Evolutionary conservation across 1,284 basidiomycete genomes (phyloP), one percentile per base, ranked within the genome.

Genomic region (Tilletiaria anomala): DNA sequence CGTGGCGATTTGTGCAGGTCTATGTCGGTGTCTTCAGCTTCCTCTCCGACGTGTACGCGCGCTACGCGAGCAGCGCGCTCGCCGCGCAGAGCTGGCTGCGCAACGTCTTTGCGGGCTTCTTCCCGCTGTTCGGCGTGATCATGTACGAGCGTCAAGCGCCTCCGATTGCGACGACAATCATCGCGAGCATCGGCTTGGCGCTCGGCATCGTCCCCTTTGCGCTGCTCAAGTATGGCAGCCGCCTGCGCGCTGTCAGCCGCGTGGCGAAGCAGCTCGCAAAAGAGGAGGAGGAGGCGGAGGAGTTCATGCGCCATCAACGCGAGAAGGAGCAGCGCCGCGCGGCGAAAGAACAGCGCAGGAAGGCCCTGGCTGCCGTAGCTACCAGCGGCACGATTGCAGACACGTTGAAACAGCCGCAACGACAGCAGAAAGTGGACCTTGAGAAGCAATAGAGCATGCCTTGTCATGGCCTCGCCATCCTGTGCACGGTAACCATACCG

Each of bases 61-160:
- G 51, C 1, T 65, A 61, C 44, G 68, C 67, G 5, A 69, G 67
- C 0, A 46, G 42, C 26, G 53, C 55, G 0, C 35, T 60, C 11
- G 58, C 58, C 6, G 58, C 58, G 1, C 58, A 60, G 41, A 52
- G 48, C 20, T 53, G 48, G 42, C 33, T 58, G 19, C 41, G 41
- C 1, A 60, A 60, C 42, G 42, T 47, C n/a, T 42, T 56, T n/a
- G 53, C 53, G 1, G 45, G 50, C 4, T 14, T 26, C n/a, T 50
- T 60, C 43, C 49, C 51, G 15, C 44, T 60, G 8, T 51, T 54
- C 20, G 50, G 49, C 16, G 42, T 40, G 22, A 35, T 44, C 14
- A 53, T 59, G 47, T 65, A 64, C 45, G 15, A 42, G 22, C 45
- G 50, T 29, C 41, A 65, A 0, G 50, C 48, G 17, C 55, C 57